Evolutionary conservation across 495 filamentous ascomycete species (phyloP).

Genomic region (Daldinia caldariorum): DNA sequence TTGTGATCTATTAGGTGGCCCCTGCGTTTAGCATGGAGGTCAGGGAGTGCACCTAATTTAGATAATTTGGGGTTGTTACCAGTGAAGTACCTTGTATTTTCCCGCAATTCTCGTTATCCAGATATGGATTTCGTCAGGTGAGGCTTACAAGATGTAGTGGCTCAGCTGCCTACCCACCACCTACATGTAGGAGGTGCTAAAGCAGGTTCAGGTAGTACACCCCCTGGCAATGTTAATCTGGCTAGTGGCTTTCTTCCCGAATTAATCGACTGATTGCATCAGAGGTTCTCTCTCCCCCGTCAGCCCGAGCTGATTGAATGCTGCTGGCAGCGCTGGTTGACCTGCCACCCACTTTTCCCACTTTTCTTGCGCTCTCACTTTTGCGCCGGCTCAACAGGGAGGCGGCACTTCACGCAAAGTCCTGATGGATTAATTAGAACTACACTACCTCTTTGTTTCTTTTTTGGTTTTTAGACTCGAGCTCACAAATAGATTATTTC

Average conservation of each 20-base stretch:
- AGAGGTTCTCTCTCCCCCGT: constrained; percentile 15
- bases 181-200: background rate
- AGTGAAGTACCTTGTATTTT: background rate
- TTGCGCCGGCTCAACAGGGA: constrained; percentile 34
- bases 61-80: too few species aligned
- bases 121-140: background rate
- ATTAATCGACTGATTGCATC: constrained; percentile 42
- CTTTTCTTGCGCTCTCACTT: constrained; percentile 38
- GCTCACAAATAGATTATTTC: constrained; percentile 25
- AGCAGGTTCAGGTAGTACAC: background rate
- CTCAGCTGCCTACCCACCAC: constrained; percentile 29
- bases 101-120: background rate
- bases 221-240: constrained; percentile 2
- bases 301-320: background rate
- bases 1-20: background rate
- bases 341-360: constrained; percentile 49
- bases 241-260: constrained; percentile 22
- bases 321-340: constrained; percentile 35
- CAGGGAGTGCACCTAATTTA: too few species aligned
- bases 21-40: background rate
- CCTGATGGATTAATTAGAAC: constrained; percentile 18
- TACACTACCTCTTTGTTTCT: constrained; percentile 17
- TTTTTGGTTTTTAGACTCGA: constrained; percentile 15
- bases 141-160: constrained; percentile 25
- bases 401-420: constrained; percentile 25